Conservation (phyloP, 495 filamentous ascomycete species). For the Trichoderma parareesei region DNA sequence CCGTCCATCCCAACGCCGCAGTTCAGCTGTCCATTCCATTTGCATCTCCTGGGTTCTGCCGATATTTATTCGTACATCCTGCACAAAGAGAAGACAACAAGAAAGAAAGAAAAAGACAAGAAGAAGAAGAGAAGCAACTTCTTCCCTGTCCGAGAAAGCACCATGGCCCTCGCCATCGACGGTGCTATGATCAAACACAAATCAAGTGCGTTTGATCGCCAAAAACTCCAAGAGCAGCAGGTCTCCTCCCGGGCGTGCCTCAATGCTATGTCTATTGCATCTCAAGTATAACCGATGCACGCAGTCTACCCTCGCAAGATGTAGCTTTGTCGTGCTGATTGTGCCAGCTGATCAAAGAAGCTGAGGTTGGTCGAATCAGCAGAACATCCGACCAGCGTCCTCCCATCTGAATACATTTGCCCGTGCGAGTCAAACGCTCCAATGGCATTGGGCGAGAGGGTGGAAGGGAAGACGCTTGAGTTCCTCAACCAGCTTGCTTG, state of each 20-base stretch:
- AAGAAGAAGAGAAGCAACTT: neutral
- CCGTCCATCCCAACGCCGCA: neutral
- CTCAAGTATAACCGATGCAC: neutral
- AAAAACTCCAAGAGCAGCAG: neutral
- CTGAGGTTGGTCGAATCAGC: neutral
- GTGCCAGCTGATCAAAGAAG: neutral
- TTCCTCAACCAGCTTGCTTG: neutral
- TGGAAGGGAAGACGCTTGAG: neutral
- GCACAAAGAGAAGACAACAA: neutral
- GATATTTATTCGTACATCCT: constrained; percentile 9
- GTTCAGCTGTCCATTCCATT: constrained; percentile 9
- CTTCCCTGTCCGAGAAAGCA: neutral
- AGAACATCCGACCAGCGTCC: no score
- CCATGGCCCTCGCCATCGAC: neutral
- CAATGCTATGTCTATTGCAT: neutral
- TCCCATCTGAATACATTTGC: no score
- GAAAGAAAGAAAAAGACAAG: no score
- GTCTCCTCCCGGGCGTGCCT: neutral
- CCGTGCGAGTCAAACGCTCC: no score
- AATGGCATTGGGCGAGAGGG: no score
- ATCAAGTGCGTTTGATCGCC: neutral
- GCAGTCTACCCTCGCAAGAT: neutral
- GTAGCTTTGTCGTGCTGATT: neutral
- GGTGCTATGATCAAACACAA: neutral
- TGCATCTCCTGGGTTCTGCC: neutral